Conservation (phyloP, 805 yeast genomes). For the Kuraishia piskuri region DNA sequence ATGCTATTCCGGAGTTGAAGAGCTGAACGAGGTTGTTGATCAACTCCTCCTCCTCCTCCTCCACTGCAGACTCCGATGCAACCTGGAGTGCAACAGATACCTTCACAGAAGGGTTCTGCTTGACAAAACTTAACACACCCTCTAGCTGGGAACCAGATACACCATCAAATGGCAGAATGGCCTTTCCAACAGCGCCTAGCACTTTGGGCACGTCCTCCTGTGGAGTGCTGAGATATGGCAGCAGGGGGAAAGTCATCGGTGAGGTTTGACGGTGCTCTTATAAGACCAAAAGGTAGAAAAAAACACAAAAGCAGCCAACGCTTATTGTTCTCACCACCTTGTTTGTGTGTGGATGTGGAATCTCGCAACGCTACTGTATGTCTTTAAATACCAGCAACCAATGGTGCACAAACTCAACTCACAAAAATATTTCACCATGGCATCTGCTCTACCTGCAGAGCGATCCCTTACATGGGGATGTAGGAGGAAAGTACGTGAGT, state of each 20-base stretch:
- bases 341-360: too few relatives aligned
- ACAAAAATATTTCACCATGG: background rate
- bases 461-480: background rate
- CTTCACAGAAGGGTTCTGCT: slow-evolving; percentile 6
- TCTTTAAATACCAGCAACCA: background rate
- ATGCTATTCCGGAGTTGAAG: slow-evolving; percentile 21
- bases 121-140: slow-evolving; percentile 8
- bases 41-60: background rate
- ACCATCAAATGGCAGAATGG: slow-evolving; percentile 13
- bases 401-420: background rate
- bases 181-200: slow-evolving; percentile 20
- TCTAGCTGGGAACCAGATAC: slow-evolving; percentile 9
- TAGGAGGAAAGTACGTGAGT: background rate
- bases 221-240: slow-evolving; percentile 17
- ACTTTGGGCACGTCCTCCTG: slow-evolving; percentile 6
- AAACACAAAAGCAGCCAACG: background rate
- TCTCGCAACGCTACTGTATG: background rate
- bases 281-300: background rate
- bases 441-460: background rate
- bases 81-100: slow-evolving; percentile 17
- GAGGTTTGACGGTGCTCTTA: too few relatives aligned
- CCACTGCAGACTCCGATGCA: background rate
- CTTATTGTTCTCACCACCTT: background rate
- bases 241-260: slow-evolving; percentile 24
- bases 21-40: slow-evolving; percentile 13